Evolutionary conservation across 1,284 basidiomycete genomes (phyloP), one percentile per base, ranked within the genome.

Genomic region (Leccinum ponderosum): DNA sequence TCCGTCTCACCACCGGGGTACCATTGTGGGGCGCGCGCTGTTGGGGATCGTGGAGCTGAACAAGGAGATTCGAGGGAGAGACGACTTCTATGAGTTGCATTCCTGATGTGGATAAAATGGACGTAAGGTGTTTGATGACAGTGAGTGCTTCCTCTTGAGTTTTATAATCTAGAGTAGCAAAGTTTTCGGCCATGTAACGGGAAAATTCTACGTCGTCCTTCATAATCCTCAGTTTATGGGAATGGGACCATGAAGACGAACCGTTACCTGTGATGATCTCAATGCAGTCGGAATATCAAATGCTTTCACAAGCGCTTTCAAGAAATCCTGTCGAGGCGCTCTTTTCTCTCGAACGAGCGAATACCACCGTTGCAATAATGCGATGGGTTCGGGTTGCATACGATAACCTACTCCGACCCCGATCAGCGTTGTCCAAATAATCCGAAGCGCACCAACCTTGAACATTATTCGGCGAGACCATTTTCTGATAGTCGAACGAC

Each of bases 121-220:
- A 81, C 4, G 92, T 95, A 53, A 98, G 82, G 57, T 86, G 84
- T 65, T 90, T 90, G 68, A 98, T 85, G n/a, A 98, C 87, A 0
- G 89, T 86, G 60, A 98, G 80, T 3, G 91, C 87, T 77, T 99
- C 97, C 73, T 99, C 97, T 69, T 91, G 88, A 1, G 92, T 91
- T 78, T 95, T 97, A 80, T 96, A 98, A 54, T 98, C 95, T 61
- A 99, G 85, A 1, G 88, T 81, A 0, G 94, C 85, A 61, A 99
- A 89, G 70, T 97, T 98, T 74, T 99, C 97, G 0, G 94, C 91
- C 81, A 98, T 90, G 76, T 94, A 99, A 53, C 94, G 87, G 0
- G 84, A 84, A 67, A 98, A 93, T 31, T 89, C 85, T 31, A 95
- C 81, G 66, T 95, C 89, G 62, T 90, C 85, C 88, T 94, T 67